A percentile compares a stretch with the other conserved stretches of the same genome.
These are phyloP conservation scores for Myriosclerotinia scirpicola DNA, from an alignment of 2,329 filamentous ascomycete species.

Conservation along the genomic window DNA sequence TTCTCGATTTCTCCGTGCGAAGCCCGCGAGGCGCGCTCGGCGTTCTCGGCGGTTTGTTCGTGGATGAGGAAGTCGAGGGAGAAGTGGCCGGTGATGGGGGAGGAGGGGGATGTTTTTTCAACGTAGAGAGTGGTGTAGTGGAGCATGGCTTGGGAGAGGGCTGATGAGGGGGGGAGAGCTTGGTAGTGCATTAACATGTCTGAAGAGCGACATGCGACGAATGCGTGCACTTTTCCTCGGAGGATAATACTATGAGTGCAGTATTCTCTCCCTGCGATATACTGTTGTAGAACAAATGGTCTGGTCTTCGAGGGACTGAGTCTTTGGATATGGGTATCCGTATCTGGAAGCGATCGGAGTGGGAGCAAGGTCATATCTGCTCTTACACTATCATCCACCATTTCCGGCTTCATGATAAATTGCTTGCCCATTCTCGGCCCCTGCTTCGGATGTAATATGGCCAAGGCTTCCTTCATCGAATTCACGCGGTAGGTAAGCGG, in stretches of 20 bases:
- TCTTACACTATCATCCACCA: conserved; percentile 50
- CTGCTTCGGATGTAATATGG: conserved; percentile 48
- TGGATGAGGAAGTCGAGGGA: conserved; percentile 48
- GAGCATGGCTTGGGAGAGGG: conserved; percentile 60
- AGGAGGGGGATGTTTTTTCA: conserved; percentile 45
- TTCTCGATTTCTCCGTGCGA: conserved; percentile 21
- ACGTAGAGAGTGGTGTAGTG: conserved; percentile 63
- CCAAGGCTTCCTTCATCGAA: conserved; percentile 52
- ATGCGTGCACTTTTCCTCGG: conserved; percentile 62
- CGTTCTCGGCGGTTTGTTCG: not conserved
- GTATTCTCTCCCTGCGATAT: conserved; percentile 62
- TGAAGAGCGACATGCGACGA: conserved; percentile 64
- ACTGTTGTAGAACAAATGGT: conserved; percentile 70
- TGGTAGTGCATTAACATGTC: conserved; percentile 60
- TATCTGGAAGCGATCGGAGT: conserved; percentile 51
- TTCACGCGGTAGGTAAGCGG: conserved; percentile 56
- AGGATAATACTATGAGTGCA: conserved; percentile 71
- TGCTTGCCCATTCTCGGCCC: conserved; percentile 22
- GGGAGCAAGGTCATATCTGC: conserved; percentile 67
- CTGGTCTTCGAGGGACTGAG: conserved; percentile 44
- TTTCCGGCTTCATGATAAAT: conserved; percentile 21
- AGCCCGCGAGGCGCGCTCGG: not conserved
- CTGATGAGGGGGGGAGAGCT: conserved; percentile 54
- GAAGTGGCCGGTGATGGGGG: conserved; percentile 65
- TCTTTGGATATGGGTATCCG: conserved; percentile 52